Conservation (phyloP, 1,139 yeast genomes). For the Lodderomyces pseudojiufengensis region DNA sequence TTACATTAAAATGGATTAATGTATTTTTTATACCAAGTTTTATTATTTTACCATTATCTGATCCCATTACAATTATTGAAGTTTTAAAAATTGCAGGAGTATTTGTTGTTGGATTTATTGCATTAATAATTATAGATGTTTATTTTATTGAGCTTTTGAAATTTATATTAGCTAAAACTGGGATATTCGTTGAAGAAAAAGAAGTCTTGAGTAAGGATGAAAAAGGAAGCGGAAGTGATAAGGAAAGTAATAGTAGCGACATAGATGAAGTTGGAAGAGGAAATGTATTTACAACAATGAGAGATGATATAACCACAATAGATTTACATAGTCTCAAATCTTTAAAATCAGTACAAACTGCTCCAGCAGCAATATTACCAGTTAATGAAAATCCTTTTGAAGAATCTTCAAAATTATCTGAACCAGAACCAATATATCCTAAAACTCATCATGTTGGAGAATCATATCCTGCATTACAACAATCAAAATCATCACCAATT, state of each 20-base stretch:
- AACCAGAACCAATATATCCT: conserved; percentile 21
- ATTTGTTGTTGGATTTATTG: conserved; percentile 59
- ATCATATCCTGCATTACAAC: conserved; percentile 5
- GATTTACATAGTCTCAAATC: conserved; percentile 23
- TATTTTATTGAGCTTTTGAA: conserved; percentile 34
- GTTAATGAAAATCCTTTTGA: conserved; percentile 18
- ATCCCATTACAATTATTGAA: conserved; percentile 60
- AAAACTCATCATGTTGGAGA: conserved; percentile 11
- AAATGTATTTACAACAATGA: conserved; percentile 24
- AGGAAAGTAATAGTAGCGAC: conserved; percentile 17
- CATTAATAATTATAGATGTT: conserved; percentile 45
- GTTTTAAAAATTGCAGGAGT: conserved; percentile 74
- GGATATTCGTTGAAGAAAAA: conserved; percentile 14
- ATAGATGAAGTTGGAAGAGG: conserved; percentile 6
- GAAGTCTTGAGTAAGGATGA: conserved; percentile 16
- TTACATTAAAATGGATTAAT: conserved; percentile 73
- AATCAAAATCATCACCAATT: neutral
- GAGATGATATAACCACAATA: conserved; percentile 38
- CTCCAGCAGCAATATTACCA: conserved; percentile 9
- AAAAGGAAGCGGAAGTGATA: too few species aligned
- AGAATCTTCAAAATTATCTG: conserved; percentile 4
- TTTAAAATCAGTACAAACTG: conserved; percentile 10
- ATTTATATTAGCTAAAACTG: conserved; percentile 20
- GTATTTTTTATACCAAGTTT: conserved; percentile 77
- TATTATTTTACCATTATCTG: conserved; percentile 64